Conservation (phyloP, 2,329 filamentous ascomycete genomes). For the Colletotrichum sidae region DNA sequence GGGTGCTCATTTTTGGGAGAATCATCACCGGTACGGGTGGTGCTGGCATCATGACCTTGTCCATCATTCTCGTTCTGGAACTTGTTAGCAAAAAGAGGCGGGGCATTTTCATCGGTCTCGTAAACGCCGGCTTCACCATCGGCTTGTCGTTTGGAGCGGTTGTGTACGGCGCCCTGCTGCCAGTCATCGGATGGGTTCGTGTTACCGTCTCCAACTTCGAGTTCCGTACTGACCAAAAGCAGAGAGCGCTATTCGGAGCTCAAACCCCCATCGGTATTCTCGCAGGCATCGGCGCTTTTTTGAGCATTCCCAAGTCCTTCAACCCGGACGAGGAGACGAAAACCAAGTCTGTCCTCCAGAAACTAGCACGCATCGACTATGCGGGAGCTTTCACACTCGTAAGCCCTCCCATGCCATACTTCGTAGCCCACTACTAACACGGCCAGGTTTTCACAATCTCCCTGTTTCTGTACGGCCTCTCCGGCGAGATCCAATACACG, state of each 20-base stretch:
- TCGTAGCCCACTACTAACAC: constrained; percentile 36
- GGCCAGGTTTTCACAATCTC: constrained; percentile 71
- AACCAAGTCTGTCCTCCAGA: constrained; percentile 57
- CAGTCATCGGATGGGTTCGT: constrained; percentile 74
- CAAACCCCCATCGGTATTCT: constrained; percentile 75
- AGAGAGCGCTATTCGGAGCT: constrained; percentile 79
- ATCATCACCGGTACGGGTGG: constrained; percentile 76
- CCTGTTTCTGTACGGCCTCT: constrained; percentile 78
- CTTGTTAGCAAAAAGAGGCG: constrained; percentile 74
- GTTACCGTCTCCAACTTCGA: neutral
- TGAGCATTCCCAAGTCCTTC: constrained; percentile 69
- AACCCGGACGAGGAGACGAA: constrained; percentile 49
- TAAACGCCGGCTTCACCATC: constrained; percentile 79
- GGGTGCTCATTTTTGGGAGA: constrained; percentile 75
- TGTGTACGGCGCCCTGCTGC: constrained; percentile 73
- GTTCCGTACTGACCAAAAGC: constrained; percentile 30
- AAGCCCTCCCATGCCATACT: constrained; percentile 32
- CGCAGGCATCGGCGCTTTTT: constrained; percentile 71
- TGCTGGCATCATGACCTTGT: constrained; percentile 78
- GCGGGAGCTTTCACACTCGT: constrained; percentile 76
- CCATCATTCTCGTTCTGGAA: constrained; percentile 82
- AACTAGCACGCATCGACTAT: constrained; percentile 79
- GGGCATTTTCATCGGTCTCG: constrained; percentile 78
- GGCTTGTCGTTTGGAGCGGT: constrained; percentile 80
- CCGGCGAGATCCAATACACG: constrained; percentile 68